phyloP scores from a whole-genome alignment of 768 basidiomycete genomes.

The Mycena polygramma region DNA sequence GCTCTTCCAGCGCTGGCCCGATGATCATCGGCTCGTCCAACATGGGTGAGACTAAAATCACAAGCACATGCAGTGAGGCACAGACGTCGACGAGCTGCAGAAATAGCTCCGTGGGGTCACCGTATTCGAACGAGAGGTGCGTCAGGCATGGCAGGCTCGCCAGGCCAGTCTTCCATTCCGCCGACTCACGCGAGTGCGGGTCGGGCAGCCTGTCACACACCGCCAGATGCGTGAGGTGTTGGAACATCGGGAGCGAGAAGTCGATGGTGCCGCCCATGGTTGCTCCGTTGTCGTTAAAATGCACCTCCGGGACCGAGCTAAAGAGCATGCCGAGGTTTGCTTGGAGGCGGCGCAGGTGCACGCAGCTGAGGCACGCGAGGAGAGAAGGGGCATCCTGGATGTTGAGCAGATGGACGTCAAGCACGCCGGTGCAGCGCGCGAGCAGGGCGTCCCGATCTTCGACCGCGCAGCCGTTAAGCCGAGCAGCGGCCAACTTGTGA shows the following conservation, averaged over 20 bases:
- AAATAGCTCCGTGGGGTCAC: neutral
- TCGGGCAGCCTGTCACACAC: neutral
- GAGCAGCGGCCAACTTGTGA: too few relatives aligned
- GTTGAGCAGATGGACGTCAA: neutral
- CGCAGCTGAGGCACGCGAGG: neutral
- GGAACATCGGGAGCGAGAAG: neutral
- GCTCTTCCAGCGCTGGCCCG: neutral
- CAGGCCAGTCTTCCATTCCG: neutral
- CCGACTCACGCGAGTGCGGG: neutral
- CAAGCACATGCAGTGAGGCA: neutral
- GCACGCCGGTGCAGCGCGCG: neutral
- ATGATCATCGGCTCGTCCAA: neutral
- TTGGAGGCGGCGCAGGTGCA: constrained; percentile 4
- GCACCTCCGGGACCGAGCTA: neutral
- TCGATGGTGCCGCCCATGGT: neutral
- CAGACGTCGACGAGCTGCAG: neutral
- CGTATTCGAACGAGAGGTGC: constrained; percentile 4
- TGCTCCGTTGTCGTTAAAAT: too few relatives aligned
- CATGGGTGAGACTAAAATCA: neutral
- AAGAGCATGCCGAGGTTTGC: constrained; percentile 1
- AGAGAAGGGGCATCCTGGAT: neutral
- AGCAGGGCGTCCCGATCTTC: neutral
- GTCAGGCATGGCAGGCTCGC: neutral
- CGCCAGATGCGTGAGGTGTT: neutral
- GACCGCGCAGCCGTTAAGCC: too few relatives aligned